Percentiles rank a stretch among this genome's conserved stretches.
These are phyloP conservation scores for Ligustrum vulgare DNA, from an alignment of 257 asterid species.

Conservation along the genomic window DNA sequence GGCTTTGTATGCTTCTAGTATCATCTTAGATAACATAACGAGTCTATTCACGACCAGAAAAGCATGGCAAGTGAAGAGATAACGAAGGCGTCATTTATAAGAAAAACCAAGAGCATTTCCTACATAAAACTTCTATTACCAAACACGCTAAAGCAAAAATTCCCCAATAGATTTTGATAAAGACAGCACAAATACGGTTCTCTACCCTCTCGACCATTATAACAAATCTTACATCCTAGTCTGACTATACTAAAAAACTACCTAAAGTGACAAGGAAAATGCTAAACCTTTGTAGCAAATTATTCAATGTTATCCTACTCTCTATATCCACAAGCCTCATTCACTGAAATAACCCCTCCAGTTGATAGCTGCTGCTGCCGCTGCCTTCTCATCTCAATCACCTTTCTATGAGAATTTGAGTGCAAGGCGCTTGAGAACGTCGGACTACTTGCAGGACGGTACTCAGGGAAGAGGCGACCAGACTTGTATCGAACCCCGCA, in stretches of 20 bases:
- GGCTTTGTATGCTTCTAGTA: background rate
- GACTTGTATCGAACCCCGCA: conserved; percentile 92
- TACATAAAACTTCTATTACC: conserved; percentile 22
- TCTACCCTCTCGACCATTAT: conserved; percentile 31
- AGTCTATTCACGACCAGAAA: no score
- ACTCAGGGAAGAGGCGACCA: conserved; percentile 86
- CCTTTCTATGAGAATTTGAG: conserved; percentile 85
- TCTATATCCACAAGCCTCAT: conserved; percentile 55
- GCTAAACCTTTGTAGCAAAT: conserved; percentile 29
- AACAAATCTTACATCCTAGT: conserved; percentile 42
- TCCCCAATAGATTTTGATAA: conserved; percentile 38
- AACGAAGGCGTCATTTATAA: background rate
- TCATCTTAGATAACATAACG: background rate
- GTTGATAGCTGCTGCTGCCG: conserved; percentile 48
- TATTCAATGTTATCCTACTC: conserved; percentile 50
- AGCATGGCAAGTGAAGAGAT: no score
- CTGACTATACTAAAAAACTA: conserved; percentile 43
- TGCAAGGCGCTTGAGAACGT: conserved; percentile 59
- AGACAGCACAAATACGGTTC: conserved; percentile 27
- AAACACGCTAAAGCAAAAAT: conserved; percentile 37
- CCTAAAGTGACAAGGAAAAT: conserved; percentile 1
- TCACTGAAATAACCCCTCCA: conserved; percentile 37
- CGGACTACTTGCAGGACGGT: conserved; percentile 87
- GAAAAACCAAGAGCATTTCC: conserved; percentile 22
- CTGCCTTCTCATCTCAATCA: conserved; percentile 83